Evolutionary conservation across 2,329 filamentous ascomycete species (phyloP), one percentile per base, ranked within the genome.

Genomic region (Orbilia blumenaviensis): DNA sequence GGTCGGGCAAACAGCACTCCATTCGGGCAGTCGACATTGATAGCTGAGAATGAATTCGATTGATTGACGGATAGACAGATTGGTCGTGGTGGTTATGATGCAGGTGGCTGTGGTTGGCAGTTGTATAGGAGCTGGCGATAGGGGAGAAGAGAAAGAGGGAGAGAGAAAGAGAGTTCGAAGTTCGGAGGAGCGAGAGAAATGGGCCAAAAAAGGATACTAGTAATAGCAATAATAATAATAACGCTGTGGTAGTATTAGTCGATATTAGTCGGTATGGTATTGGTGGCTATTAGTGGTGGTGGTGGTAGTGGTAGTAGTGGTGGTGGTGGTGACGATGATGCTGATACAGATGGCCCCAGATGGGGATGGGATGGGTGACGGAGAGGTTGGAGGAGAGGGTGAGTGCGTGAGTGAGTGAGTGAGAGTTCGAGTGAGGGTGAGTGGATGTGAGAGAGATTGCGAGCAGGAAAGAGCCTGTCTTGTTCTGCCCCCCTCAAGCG

Each of bases 1-100:
- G 58, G 41, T 48, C 63, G 64, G 58, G 64, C 64, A 61, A 36
- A 58, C 58, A 69, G 72, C 23, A 58, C 48, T 60, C 48, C 64
- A 68, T 75, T 64, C 72, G 72, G 50, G 36, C 23, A 60, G 64
- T 66, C 68, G 64, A 69, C 72, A 76, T 76, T 76, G 68, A 66
- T 46, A 50, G 56, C 25, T 46, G 56, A 36, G n/a, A 52, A 44
- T 23, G 6, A 23, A 10, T 32, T 48, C 25, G 32, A 36, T 21
- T 32, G 50, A n/a, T n/a, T 32, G 63, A 58, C 23, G 34, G 48
- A 10, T 23, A 8, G 32, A 10, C 18, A 38, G 50, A n/a, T 46
- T 23, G 27, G 36, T 32, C 8, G n/a, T 7, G 9, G 23, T 46
- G 46, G 46, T 48, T 63, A 50, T 18, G 38, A 50, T 34, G 58